Percentiles rank a stretch among this genome's conserved stretches.
Evolutionary conservation across 495 filamentous ascomycete species (phyloP).

Genomic region (Annulohypoxylon bovei): DNA sequence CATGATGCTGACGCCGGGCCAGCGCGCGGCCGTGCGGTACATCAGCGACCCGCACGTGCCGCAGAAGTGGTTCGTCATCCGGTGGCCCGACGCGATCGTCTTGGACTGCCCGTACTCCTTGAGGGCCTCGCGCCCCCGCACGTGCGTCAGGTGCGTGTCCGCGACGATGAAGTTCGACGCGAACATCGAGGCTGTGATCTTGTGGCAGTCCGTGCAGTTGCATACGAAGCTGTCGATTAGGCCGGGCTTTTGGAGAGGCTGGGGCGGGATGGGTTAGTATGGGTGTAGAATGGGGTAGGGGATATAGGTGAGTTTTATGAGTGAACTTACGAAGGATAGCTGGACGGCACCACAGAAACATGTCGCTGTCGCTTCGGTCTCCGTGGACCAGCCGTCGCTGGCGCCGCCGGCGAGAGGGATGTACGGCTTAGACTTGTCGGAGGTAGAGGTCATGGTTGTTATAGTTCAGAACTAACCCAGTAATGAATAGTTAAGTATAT

Average conservation of each 20-base stretch:
- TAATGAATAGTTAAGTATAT: neutral
- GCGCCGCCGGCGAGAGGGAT: conserved; percentile 42
- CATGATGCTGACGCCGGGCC: conserved; percentile 55
- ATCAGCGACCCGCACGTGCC: conserved; percentile 63
- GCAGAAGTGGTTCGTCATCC: conserved; percentile 68
- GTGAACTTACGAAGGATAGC: conserved; percentile 56
- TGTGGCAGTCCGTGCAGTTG: conserved; percentile 67
- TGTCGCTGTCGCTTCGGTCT: conserved; percentile 25
- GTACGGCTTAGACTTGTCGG: conserved; percentile 32
- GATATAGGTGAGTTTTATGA: neutral
- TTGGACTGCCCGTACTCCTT: conserved; percentile 50
- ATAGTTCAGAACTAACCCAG: neutral
- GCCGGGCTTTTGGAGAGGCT: conserved; percentile 56
- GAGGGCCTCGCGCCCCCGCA: conserved; percentile 59
- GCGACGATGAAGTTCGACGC: conserved; percentile 63
- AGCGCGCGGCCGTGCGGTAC: conserved; percentile 55
- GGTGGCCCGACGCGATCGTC: conserved; percentile 54
- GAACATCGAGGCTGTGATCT: conserved; percentile 69
- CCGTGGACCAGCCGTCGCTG: conserved; percentile 50
- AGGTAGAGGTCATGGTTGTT: neutral
- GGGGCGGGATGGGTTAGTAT: neutral
- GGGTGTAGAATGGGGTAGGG: conserved; percentile 4
- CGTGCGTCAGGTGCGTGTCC: conserved; percentile 54
- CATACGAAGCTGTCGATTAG: conserved; percentile 63
- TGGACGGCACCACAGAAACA: conserved; percentile 63